These are phyloP conservation scores for Lactifluus subvellereus DNA, from an alignment of 768 basidiomycete genomes.

Conservation along the genomic window DNA sequence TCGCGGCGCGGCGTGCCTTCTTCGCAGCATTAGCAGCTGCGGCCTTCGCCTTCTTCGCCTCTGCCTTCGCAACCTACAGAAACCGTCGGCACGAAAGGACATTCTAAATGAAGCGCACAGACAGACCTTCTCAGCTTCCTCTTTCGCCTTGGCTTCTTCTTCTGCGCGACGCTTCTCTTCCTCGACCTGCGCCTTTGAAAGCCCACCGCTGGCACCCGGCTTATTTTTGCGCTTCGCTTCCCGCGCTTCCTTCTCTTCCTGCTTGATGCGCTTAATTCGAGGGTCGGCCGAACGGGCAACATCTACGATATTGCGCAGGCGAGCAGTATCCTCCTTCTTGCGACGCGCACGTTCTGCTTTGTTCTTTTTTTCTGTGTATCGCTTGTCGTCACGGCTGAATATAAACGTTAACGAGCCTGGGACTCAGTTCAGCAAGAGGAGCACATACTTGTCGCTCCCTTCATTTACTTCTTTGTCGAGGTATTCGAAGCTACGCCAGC, in stretches of 20 bases:
- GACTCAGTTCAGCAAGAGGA: background rate
- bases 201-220: constrained; percentile 41
- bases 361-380: constrained; percentile 99
- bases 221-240: constrained; percentile 81
- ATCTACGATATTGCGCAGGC: constrained; percentile 83
- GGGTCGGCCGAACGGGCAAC: constrained; percentile 78
- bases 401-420: background rate
- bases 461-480: constrained; percentile 98
- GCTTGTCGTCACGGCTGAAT: constrained; percentile 90
- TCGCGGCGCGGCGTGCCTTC: constrained; percentile 69
- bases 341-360: constrained; percentile 91
- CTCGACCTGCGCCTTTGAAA: constrained; percentile 46
- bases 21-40: constrained; percentile 88
- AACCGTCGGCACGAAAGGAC: background rate
- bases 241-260: constrained; percentile 89
- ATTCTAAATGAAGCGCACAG: background rate
- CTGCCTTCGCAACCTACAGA: constrained; percentile 50
- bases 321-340: constrained; percentile 96
- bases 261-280: constrained; percentile 94
- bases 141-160: constrained; percentile 68
- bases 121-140: constrained; percentile 77
- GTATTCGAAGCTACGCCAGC: constrained; percentile 97
- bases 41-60: constrained; percentile 79
- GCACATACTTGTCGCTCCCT: constrained; percentile 82
- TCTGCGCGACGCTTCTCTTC: constrained; percentile 59